These are phyloP conservation scores for Podospora anserina DNA, from an alignment of 495 filamentous ascomycete species.

Conservation along the genomic window DNA sequence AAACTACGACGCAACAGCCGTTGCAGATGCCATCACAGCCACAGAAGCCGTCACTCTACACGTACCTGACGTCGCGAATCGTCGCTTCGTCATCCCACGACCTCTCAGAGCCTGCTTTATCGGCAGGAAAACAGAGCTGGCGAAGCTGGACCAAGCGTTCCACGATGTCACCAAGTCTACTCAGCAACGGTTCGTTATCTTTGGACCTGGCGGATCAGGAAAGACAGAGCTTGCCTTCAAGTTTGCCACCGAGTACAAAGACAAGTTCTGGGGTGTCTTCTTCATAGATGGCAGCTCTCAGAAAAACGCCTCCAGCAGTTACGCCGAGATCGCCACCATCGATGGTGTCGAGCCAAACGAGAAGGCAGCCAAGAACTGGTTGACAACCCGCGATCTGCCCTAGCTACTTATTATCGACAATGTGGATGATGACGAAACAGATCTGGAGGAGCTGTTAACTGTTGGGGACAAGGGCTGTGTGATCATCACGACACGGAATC, in stretches of 20 bases:
- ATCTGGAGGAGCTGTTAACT: conserved; percentile 35
- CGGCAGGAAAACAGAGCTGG: conserved; percentile 2
- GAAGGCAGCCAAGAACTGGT: conserved; percentile 32
- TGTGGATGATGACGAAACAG: conserved; percentile 37
- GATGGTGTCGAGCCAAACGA: conserved; percentile 27
- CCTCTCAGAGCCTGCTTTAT: conserved; percentile 14
- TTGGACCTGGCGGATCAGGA: conserved; percentile 37
- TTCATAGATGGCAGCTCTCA: conserved; percentile 13
- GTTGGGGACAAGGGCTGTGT: conserved; percentile 33
- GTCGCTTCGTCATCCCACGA: conserved; percentile 7
- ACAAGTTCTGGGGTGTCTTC: conserved; percentile 28
- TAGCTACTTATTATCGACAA: conserved; percentile 43
- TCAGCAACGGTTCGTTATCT: conserved; percentile 31
- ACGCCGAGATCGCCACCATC: conserved; percentile 29
- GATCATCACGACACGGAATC: conserved; percentile 42
- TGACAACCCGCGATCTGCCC: conserved; percentile 24
- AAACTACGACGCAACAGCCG: not conserved
- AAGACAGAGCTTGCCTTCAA: conserved; percentile 41
- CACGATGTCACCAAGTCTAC: not conserved
- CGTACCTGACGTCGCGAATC: not conserved
- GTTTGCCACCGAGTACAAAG: conserved; percentile 32
- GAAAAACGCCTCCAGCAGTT: conserved; percentile 14
- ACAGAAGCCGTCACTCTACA: not conserved
- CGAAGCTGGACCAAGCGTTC: conserved; percentile 9
- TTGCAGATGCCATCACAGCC: not conserved